Percentiles rank a stretch among this genome's conserved stretches.
Evolutionary conservation across 352 stramenopile genomes (phyloP).

Genomic region (Pythium aquatile): DNA sequence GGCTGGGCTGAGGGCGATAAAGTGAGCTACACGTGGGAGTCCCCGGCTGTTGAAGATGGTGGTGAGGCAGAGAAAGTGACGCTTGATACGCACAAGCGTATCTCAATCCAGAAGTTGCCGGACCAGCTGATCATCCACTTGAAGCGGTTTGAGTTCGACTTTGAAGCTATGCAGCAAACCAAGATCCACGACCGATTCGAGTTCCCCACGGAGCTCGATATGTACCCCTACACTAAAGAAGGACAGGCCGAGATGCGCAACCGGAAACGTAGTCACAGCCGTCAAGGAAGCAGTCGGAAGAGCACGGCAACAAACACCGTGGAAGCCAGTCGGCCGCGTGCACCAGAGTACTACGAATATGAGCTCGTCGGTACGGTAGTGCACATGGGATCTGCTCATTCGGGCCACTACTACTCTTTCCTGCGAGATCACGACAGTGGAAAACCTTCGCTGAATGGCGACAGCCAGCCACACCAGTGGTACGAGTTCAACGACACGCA

Average conservation of each 20-base stretch:
- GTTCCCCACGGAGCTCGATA: slow-evolving; percentile 88
- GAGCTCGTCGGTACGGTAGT: slow-evolving; percentile 86
- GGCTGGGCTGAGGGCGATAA: slow-evolving; percentile 89
- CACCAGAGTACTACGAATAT: slow-evolving; percentile 84
- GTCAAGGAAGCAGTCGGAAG: slow-evolving; percentile 9
- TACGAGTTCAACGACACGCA: slow-evolving; percentile 90
- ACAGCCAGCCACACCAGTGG: slow-evolving; percentile 38
- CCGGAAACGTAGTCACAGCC: slow-evolving; percentile 19
- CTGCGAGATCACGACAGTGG: slow-evolving; percentile 58
- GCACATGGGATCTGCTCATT: slow-evolving; percentile 86
- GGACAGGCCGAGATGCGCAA: slow-evolving; percentile 66
- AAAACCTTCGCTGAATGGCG: slow-evolving; percentile 6
- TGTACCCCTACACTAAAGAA: slow-evolving; percentile 90
- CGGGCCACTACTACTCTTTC: slow-evolving; percentile 91
- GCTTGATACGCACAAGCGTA: slow-evolving; percentile 87
- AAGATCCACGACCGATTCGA: slow-evolving; percentile 95
- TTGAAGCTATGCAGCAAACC: slow-evolving; percentile 91
- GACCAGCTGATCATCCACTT: slow-evolving; percentile 92
- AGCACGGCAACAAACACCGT: slow-evolving; percentile 12
- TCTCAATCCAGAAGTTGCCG: slow-evolving; percentile 88
- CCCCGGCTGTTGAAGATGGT: slow-evolving; percentile 21
- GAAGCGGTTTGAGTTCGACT: slow-evolving; percentile 96
- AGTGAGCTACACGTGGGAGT: slow-evolving; percentile 90
- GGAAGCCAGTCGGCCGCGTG: slow-evolving; percentile 24
- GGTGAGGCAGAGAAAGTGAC: slow-evolving; percentile 68